phyloP scores from a whole-genome alignment of 2,329 filamentous ascomycete species.

The Cladosporium sp. region DNA sequence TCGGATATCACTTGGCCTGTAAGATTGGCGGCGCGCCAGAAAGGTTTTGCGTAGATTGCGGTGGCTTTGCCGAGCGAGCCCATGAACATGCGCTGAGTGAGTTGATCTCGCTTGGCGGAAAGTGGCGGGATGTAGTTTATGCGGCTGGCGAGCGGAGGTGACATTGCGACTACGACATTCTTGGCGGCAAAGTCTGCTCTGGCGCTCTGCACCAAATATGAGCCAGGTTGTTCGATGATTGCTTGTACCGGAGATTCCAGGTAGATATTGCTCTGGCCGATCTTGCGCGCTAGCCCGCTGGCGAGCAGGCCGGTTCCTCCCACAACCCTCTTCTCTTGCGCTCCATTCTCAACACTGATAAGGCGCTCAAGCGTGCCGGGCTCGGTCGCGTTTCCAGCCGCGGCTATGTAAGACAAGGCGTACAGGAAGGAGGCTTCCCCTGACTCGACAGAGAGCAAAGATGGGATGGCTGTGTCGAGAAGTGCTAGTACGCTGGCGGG shows the following conservation, averaged over 20 bases:
- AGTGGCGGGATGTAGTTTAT: slow-evolving; percentile 15
- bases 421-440: slow-evolving; percentile 17
- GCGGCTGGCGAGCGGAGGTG: slow-evolving; percentile 12
- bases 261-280: slow-evolving; percentile 12
- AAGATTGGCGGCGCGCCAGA: slow-evolving; percentile 21
- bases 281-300: slow-evolving; percentile 11
- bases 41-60: slow-evolving; percentile 17
- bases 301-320: slow-evolving; percentile 16
- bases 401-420: slow-evolving; percentile 17
- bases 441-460: slow-evolving; percentile 13
- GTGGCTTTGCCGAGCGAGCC: slow-evolving; percentile 17
- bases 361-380: slow-evolving; percentile 16
- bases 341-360: slow-evolving; percentile 7
- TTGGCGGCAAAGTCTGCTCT: slow-evolving; percentile 8
- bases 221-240: neutral
- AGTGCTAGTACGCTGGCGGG: neutral
- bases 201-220: neutral
- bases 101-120: slow-evolving; percentile 8
- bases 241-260: neutral
- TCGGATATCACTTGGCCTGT: slow-evolving; percentile 22
- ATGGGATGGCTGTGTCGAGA: slow-evolving; percentile 5
- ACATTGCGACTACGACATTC: slow-evolving; percentile 18
- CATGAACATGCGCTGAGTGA: slow-evolving; percentile 16
- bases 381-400: slow-evolving; percentile 16
- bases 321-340: slow-evolving; percentile 14